phyloP scores from a whole-genome alignment of 495 filamentous ascomycete species.

The Penicillium tannophilum region DNA sequence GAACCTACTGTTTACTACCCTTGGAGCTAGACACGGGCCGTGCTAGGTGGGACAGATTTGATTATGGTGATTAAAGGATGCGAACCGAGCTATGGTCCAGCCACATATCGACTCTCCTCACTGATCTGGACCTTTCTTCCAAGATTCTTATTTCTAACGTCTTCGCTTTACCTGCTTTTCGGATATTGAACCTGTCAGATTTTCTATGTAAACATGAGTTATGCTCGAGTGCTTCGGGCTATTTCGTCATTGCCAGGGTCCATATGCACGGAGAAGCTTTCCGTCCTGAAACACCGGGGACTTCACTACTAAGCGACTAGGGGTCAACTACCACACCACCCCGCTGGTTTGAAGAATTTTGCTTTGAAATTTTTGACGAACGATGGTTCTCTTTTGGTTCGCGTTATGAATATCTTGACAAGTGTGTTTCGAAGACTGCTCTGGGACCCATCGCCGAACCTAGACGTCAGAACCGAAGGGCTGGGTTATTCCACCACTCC shows the following conservation, averaged over 20 bases:
- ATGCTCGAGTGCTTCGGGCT: not conserved
- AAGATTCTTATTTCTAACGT: not conserved
- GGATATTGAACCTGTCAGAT: not conserved
- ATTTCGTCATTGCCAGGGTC: conserved; percentile 1
- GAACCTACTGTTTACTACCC: not conserved
- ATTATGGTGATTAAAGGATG: not conserved
- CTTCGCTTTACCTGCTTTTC: not conserved
- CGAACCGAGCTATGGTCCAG: not conserved
- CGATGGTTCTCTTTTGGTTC: no score
- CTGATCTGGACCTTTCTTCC: not conserved
- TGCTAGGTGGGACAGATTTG: not conserved
- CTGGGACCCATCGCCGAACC: not conserved
- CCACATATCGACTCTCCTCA: not conserved
- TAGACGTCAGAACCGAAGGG: not conserved
- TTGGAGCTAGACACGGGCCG: not conserved
- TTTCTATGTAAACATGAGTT: not conserved
- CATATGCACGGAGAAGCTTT: not conserved
- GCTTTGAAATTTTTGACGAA: no score
- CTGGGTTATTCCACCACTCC: not conserved
- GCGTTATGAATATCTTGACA: no score
- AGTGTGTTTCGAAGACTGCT: no score
- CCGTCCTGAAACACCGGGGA: not conserved
- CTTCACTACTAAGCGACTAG: not conserved
- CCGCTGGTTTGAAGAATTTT: not conserved
- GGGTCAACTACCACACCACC: not conserved